Evolutionary conservation across 2,329 filamentous ascomycete genomes (phyloP).

Genomic region (Pseudocercospora ulei): DNA sequence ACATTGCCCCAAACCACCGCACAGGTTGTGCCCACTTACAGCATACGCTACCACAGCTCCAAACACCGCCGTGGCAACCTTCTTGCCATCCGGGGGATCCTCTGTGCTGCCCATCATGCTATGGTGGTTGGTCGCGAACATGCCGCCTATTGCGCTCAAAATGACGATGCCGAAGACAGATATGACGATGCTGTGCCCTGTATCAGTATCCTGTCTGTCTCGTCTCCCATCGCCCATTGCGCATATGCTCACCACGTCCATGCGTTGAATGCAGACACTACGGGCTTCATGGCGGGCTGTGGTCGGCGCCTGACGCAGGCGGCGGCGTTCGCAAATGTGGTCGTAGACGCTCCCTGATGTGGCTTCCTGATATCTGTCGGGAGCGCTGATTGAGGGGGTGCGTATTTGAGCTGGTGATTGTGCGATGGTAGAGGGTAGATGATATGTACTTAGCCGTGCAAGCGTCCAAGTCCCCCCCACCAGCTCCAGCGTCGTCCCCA

Average conservation of each 20-base stretch:
- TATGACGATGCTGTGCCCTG: conserved; percentile 54
- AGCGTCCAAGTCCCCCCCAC: too few relatives aligned
- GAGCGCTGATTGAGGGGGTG: too few relatives aligned
- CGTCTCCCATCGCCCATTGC: conserved; percentile 6
- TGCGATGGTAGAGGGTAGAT: too few relatives aligned
- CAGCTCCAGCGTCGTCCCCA: too few relatives aligned
- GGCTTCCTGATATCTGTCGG: not conserved
- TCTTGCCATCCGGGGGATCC: conserved; percentile 54
- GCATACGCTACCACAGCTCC: conserved; percentile 78
- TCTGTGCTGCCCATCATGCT: conserved; percentile 68
- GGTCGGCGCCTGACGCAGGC: conserved; percentile 12
- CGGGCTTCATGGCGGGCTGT: conserved; percentile 72
- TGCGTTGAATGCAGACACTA: conserved; percentile 83
- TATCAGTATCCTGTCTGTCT: not conserved
- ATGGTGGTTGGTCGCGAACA: conserved; percentile 70
- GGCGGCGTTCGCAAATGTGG: conserved; percentile 1
- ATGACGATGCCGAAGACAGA: conserved; percentile 57
- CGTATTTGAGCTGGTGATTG: too few relatives aligned
- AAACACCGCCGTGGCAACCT: conserved; percentile 77
- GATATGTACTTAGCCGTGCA: too few relatives aligned
- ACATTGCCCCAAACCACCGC: conserved; percentile 2
- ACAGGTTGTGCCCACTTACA: conserved; percentile 48
- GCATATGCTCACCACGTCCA: conserved; percentile 70
- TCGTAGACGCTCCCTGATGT: not conserved
- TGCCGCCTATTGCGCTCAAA: conserved; percentile 54